Conservation (phyloP, 1,139 yeast species). For the Scheffersomyces illinoinensis region DNA sequence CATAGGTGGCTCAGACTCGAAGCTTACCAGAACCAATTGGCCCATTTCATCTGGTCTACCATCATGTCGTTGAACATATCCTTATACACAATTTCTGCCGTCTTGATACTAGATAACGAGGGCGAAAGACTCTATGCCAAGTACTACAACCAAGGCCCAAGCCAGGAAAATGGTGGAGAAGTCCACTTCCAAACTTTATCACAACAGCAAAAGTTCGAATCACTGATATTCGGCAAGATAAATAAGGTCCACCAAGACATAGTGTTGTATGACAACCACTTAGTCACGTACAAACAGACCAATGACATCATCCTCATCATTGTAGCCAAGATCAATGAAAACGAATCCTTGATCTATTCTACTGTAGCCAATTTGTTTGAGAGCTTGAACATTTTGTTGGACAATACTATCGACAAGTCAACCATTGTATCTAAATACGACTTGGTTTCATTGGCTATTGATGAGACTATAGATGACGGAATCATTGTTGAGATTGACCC, state of each 20-base stretch:
- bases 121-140: slow-evolving; percentile 83
- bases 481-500: slow-evolving; percentile 89
- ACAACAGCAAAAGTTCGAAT: slow-evolving; percentile 78
- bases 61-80: slow-evolving; percentile 61
- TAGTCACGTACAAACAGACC: slow-evolving; percentile 82
- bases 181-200: slow-evolving; percentile 38
- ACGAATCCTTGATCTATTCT: slow-evolving; percentile 79
- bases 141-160: slow-evolving; percentile 56
- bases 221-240: slow-evolving; percentile 69
- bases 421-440: slow-evolving; percentile 84
- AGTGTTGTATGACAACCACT: slow-evolving; percentile 72
- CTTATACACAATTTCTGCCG: slow-evolving; percentile 76
- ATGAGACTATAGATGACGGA: slow-evolving; percentile 92
- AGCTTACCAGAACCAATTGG: neutral
- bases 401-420: slow-evolving; percentile 74
- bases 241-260: slow-evolving; percentile 81
- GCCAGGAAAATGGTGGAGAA: slow-evolving; percentile 11
- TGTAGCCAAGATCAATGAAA: slow-evolving; percentile 76
- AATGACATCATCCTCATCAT: slow-evolving; percentile 74
- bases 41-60: neutral
- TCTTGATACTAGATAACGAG: slow-evolving; percentile 76
- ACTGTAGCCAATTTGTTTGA: slow-evolving; percentile 79
- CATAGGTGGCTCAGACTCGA: neutral
- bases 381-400: slow-evolving; percentile 74
- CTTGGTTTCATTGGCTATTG: slow-evolving; percentile 80